Conservation (phyloP, 148 eudicot species). For the Diospyros kaki region DNA sequence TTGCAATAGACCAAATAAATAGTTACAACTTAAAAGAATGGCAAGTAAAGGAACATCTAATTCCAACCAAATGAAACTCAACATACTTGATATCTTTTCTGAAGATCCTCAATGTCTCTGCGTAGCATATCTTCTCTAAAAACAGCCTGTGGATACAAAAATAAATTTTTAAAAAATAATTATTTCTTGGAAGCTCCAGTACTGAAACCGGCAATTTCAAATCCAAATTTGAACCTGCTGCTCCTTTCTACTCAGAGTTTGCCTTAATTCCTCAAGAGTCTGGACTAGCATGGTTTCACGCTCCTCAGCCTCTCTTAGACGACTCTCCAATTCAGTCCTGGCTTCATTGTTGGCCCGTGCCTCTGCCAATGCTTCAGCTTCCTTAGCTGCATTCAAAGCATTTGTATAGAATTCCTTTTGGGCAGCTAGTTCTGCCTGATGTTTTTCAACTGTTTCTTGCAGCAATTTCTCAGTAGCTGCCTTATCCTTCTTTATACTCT, state of each 20-base stretch:
- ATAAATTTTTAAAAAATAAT: neutral
- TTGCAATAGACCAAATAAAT: neutral
- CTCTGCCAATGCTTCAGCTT: slow-evolving; percentile 89
- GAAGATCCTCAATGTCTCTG: slow-evolving; percentile 86
- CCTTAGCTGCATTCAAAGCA: slow-evolving; percentile 88
- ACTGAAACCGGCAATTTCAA: slow-evolving; percentile 7
- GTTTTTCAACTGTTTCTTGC: slow-evolving; percentile 91
- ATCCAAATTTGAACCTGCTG: slow-evolving; percentile 62
- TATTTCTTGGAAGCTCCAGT: neutral
- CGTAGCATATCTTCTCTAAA: slow-evolving; percentile 84
- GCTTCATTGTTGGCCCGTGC: slow-evolving; percentile 86
- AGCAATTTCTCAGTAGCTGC: slow-evolving; percentile 88
- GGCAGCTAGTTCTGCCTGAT: slow-evolving; percentile 85
- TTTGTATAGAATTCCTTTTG: slow-evolving; percentile 82
- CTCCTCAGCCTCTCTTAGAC: slow-evolving; percentile 77
- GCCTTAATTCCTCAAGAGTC: slow-evolving; percentile 88
- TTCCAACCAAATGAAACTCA: slow-evolving; percentile 3
- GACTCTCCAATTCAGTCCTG: slow-evolving; percentile 75
- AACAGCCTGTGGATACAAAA: slow-evolving; percentile 51
- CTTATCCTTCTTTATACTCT: slow-evolving; percentile 86
- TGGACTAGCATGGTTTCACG: slow-evolving; percentile 92
- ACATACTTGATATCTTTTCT: slow-evolving; percentile 86
- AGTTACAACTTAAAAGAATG: neutral
- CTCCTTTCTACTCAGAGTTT: slow-evolving; percentile 82
- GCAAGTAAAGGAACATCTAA: neutral